Base-by-base conservation (phyloP, 1,139 yeast genomes). In the Geotrichum siamense region DNA sequence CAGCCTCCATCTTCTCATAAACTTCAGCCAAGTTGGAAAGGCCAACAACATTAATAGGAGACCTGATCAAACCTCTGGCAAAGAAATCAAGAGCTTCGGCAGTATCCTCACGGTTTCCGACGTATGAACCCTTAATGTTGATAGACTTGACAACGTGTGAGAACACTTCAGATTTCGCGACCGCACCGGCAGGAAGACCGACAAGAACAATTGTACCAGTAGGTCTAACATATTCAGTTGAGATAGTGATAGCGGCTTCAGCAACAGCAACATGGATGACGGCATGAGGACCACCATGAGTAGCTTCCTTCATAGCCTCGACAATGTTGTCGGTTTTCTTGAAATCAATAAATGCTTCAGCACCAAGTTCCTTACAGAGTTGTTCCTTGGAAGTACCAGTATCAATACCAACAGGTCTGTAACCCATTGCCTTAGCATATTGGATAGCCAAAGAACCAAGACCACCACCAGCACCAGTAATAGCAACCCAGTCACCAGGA, bases 391-490 rank as follows among this genome's bases (percentile, higher is more conserved):
- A 82, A 19, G 61, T 78, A 59, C 87, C 86, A 56, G 82, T 79
- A 57, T 82, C 93, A 55, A 82, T 80, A 55, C 78, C 91, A 44
- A 82, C 52, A 47, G 80, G 86, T 62, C 87, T 74, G 65, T 70
- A 73, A 54, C 93, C 93, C 85, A 82, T 79, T 50, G 87, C 89
- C 62, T 70, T 75, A 50, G 89, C 91, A 67, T 79, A 82, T 65
- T 82, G 91, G 56, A 82, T 72, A 48, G n/a, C n/a, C n/a, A n/a
- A n/a, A n/a, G n/a, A n/a, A n/a, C n/a, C n/a, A n/a, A n/a, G n/a
- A n/a, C n/a, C 93, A 64, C 93, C 89, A 59, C 79, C 85, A 46
- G 89, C 89, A 65, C 93, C 93, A 50, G 85, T 76, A 56, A 82
- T 70, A 54, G 82, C 81, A 49, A 82, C 85, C 85, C 86, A 81